Conservation (phyloP, 352 stramenopile species). For the Lagenidium sp. region DNA sequence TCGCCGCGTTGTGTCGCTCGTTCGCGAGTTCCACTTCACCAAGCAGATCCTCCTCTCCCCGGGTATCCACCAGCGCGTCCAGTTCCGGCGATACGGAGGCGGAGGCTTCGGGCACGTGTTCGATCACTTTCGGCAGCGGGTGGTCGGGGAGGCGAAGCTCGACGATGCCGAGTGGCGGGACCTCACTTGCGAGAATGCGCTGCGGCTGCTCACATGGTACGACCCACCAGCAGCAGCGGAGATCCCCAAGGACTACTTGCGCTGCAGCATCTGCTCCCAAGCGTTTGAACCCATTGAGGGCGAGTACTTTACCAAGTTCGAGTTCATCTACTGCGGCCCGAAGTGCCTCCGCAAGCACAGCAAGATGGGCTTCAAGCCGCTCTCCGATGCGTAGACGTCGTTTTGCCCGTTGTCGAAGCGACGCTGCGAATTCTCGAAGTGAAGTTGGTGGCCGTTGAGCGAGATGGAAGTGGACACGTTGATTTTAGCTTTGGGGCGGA, state of each 20-base stretch:
- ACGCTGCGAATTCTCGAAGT: no score
- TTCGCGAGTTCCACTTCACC: conserved; percentile 12
- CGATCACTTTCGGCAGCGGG: conserved; percentile 30
- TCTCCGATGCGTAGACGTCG: no score
- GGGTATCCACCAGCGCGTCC: conserved; percentile 49
- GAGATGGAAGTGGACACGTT: no score
- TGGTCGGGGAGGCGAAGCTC: conserved; percentile 19
- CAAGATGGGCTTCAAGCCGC: conserved; percentile 33
- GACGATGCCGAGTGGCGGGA: conserved; percentile 28
- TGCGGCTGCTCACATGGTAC: conserved; percentile 57
- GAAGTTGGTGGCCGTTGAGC: no score
- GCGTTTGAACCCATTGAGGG: conserved; percentile 78
- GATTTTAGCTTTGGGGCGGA: no score
- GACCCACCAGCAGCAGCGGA: conserved; percentile 30
- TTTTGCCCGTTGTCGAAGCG: no score
- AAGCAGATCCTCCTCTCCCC: conserved; percentile 52
- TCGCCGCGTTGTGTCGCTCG: conserved; percentile 21
- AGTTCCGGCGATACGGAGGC: conserved; percentile 62
- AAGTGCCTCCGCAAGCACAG: conserved; percentile 79
- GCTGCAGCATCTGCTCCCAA: conserved; percentile 63
- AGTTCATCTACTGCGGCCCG: conserved; percentile 72
- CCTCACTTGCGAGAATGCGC: conserved; percentile 30
- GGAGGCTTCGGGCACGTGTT: conserved; percentile 57
- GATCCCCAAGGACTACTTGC: conserved; percentile 63
- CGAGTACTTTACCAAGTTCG: conserved; percentile 84